These are phyloP conservation scores for Podospora didyma DNA, from an alignment of 495 filamentous ascomycete genomes.

Conservation along the genomic window DNA sequence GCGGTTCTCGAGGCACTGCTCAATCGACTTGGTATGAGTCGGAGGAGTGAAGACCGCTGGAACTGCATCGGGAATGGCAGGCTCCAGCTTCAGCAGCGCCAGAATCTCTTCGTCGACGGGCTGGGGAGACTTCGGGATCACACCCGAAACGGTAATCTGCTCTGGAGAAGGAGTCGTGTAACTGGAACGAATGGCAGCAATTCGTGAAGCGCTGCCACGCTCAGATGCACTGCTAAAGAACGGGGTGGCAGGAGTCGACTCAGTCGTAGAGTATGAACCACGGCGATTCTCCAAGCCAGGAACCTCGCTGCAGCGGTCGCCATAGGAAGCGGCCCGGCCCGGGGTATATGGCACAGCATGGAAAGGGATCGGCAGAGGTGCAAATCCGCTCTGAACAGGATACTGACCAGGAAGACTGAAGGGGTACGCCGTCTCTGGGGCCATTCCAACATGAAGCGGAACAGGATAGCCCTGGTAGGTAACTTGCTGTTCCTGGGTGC, in stretches of 20 bases:
- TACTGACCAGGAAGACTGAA: slow-evolving; percentile 28
- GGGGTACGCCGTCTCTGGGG: slow-evolving; percentile 22
- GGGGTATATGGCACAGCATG: slow-evolving; percentile 47
- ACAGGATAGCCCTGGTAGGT: slow-evolving; percentile 30
- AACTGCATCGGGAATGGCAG: slow-evolving; percentile 82
- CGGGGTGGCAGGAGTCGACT: slow-evolving; percentile 59
- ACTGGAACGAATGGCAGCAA: slow-evolving; percentile 57
- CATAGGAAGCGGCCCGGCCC: slow-evolving; percentile 35
- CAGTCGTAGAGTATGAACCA: slow-evolving; percentile 65
- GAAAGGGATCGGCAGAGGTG: slow-evolving; percentile 28
- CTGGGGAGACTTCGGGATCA: slow-evolving; percentile 41
- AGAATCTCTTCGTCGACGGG: slow-evolving; percentile 62
- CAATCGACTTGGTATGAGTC: slow-evolving; percentile 73
- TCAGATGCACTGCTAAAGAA: slow-evolving; percentile 53
- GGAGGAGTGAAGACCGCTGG: slow-evolving; percentile 76
- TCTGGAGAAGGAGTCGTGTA: slow-evolving; percentile 63
- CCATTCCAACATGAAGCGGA: slow-evolving; percentile 29
- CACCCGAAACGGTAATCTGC: slow-evolving; percentile 40
- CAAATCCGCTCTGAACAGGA: slow-evolving; percentile 32
- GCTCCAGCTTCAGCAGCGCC: slow-evolving; percentile 65
- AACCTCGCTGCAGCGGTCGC: slow-evolving; percentile 45
- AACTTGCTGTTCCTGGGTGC: slow-evolving; percentile 26
- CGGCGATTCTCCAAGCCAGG: slow-evolving; percentile 58
- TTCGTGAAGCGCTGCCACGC: slow-evolving; percentile 45
- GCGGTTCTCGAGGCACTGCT: slow-evolving; percentile 87